Base-by-base conservation (phyloP, 495 filamentous ascomycete genomes). In the Podospora tetraspora region DNA sequence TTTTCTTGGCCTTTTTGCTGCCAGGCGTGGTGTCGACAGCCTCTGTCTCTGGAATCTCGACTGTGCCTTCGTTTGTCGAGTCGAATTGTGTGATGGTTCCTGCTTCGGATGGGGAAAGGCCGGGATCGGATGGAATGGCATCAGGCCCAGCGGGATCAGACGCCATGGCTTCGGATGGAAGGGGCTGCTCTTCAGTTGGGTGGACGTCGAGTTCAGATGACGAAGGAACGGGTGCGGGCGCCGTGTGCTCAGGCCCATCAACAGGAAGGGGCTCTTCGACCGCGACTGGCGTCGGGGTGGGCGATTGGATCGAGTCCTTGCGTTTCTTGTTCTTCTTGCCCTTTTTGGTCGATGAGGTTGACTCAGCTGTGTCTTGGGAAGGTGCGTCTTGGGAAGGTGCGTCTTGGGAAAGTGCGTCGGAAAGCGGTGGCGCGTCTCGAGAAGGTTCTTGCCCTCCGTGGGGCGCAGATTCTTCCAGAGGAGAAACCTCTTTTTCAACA, bases 241-340 rank as follows among this genome's bases (percentile, higher is more conserved):
- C 23, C 29, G 29, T 29, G 22, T 4, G 19, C 4, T 23, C n/a
- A 10, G 30, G 21, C 13, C 57, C 34, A 12, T 64, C 43, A 32
- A 56, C 16, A 2, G 57, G 52, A n/a, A 29, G 25, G 12, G 57
- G 24, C 57, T 66, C 63, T 22, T 66, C 63, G 6, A 34, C 23
- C n/a, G 21, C 29, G 10, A 23, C n/a, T 22, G 52, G 16, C n/a
- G 43, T 23, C 29, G 23, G 22, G 5, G n/a, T 23, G 10, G 62
- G 7, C 19, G 63, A 32, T 56, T 66, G 63, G 29, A 56, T 11
- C 24, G 57, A 58, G n/a, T 66, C 29, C 23, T 66, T 59, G 52
- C 57, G 29, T 12, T 66, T 66, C 69, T 77, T 78, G 34, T 63
- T 71, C 59, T 77, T 74, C 74, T 75, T 77, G 34, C 30, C 56